Evolutionary conservation across 768 basidiomycete species (phyloP), one percentile per base, ranked within the genome.

Genomic region (Crucibulum laeve): DNA sequence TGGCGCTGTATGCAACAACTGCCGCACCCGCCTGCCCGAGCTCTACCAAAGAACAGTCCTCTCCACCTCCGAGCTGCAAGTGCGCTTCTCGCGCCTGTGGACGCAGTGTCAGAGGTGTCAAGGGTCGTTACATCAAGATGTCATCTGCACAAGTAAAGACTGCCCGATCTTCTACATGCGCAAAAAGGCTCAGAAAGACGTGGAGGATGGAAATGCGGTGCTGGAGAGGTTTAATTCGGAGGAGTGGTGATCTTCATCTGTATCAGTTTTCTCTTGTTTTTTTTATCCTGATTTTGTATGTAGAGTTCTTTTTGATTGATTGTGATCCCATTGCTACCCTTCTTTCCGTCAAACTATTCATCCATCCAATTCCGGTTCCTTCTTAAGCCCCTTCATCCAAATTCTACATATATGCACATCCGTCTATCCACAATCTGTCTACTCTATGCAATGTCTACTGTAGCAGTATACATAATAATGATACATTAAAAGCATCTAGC

Each of bases 81-180:
- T 94, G 5, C 82, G 89, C 37, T 98, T 96, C 61, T 88, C 95
- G 15, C 79, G 94, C 38, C 62, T 99, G 18, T 99, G 96, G 96
- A 98, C 96, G 1, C 95, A 98, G 58, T 99, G 96, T 54, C 96
- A 99, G 58, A 79, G 96, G 19, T 99, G 96, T 70, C 96, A 99
- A 60, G 96, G 96, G 11, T 99, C 96, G 14, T 71, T 99, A 38
- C 96, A 99, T 67, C 93, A 96, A 71, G 96, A 99, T 58, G 96
- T 98, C 6, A 70, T 99, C 22, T 99, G 95, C 59, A 88, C 91
- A 0, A 93, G 90, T 58, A 94, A 90, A 58, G 96, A 99, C 65
- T 99, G 96, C 53, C 96, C 96, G 0, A 98, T 98, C 47, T 99
- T 94, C 65, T 99, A 99, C 61, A 92, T 96, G 85, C 72, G 96